Evolutionary conservation across 306 rosid species (phyloP), one percentile per base, ranked within the genome.

Genomic region (Styphnolobium japonicum): DNA sequence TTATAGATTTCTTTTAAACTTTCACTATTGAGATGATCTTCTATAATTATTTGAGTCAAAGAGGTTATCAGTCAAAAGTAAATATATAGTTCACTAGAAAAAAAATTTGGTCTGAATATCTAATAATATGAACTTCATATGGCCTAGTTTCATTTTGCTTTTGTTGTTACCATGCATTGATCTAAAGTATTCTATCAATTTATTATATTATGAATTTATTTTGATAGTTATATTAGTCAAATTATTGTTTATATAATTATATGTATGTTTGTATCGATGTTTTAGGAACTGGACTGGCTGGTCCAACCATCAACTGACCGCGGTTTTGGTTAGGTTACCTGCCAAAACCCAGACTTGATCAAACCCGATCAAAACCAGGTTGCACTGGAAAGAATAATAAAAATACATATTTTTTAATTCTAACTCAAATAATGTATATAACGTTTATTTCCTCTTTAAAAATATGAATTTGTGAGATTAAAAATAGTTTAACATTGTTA

Each of bases 181-280:
- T 57, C 40, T 48, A 16, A 56, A 49, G 21, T 25, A 15, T 55
- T 70, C 7, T 23, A 63, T 71, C 33, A 65, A 46, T 57, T 79
- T 69, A 71, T 79, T 71, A 64, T 66, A 58, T 78, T 52, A 34
- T 78, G 31, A 15, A 61, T 45, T 33, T 58, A 29, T 25, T 79
- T 63, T 43, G 45, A 61, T 69, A 39, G 72, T 67, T 45, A 33
- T 55, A 10, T 61, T 18, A 77, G 37, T 68, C 34, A 62, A 73
- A 55, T 77, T 65, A 65, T 39, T 72, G 46, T 49, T 40, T 61
- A 46, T n/a, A n/a, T n/a, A n/a, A n/a, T n/a, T n/a, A n/a, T 70
- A 57, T 68, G 51, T 21, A 46, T 23, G 16, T 60, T 60, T 46
- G 14, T 9, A 29, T 2, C 46, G 7, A 36, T 56, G 55, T n/a